Base-by-base conservation (phyloP, 2,329 filamentous ascomycete genomes). In the Alternaria angustiovoidea region DNA sequence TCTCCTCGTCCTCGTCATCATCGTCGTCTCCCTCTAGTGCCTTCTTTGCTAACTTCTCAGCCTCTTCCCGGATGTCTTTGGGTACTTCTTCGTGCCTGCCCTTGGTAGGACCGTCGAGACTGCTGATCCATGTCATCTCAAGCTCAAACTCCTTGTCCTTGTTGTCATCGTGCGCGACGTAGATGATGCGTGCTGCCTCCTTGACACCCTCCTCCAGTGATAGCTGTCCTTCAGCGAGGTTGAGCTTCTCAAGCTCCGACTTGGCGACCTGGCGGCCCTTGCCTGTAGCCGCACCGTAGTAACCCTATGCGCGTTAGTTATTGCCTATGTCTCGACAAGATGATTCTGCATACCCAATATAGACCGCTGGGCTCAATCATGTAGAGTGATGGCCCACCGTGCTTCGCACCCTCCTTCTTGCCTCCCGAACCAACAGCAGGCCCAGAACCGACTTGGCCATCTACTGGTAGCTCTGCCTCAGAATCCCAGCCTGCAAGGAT, bases 141-240 rank as follows among this genome's bases (percentile, higher is more conserved):
- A 99, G 85, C 88, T 99, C 95, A 75, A 98, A 99, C 68, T 98
- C 95, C 86, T 99, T 99, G 83, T 98, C 95, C 84, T 98, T 98
- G 86, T 94, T 98, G 80, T 99, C 95, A 80, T 98, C 95, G 78
- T 99, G 95, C 49, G 94, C 94, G 62, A 97, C 88, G 79, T 97
- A 96, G 81, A 99, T 98, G 81, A 99, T 99, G 63, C 93, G 86
- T 57, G 95, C 95, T 34, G 95, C 95, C 84, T 98, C 92, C 85
- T 96, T 97, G 75, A 99, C 92, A 51, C 91, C 95, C 76, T 98
- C 89, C 75, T 91, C 84, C 61, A 99, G 84, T 63, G 90, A 91
- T 55, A 98, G 86, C 51, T 86, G 90, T 56, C 88, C 91, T 11
- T 89, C 89, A 54, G 88, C 85, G 59, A 99, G 87, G 79, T 98